These are phyloP conservation scores for Linnemannia schmuckeri DNA, from an alignment of 192 early-diverging fungal species.

Conservation along the genomic window DNA sequence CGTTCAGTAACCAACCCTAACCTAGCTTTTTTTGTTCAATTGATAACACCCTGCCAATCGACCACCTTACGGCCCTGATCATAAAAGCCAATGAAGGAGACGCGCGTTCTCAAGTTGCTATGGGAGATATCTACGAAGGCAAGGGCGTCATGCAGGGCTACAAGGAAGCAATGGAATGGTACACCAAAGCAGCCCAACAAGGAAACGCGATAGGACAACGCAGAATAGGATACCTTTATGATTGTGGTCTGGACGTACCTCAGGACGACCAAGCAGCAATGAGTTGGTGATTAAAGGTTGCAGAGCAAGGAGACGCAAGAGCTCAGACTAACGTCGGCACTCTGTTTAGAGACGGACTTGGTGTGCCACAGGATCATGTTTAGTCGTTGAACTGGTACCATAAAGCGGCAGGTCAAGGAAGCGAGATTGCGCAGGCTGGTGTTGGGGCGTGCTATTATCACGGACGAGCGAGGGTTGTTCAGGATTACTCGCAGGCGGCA, in stretches of 20 bases:
- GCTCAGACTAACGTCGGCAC: background rate
- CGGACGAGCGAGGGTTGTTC: background rate
- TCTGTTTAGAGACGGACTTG: background rate
- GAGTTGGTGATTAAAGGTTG: conserved; percentile 8
- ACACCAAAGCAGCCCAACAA: background rate
- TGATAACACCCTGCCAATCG: too few species aligned
- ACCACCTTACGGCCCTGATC: too few species aligned
- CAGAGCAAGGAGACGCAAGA: background rate
- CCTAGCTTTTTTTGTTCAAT: too few species aligned
- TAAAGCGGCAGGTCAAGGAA: conserved; percentile 1
- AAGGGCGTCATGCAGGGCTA: background rate
- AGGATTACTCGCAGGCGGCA: background rate
- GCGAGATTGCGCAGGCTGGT: background rate
- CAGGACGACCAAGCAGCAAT: background rate
- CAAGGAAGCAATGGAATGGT: conserved; percentile 5
- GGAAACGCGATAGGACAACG: background rate
- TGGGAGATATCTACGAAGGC: too few species aligned
- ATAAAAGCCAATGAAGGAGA: too few species aligned
- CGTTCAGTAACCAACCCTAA: too few species aligned
- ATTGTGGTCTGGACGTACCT: background rate
- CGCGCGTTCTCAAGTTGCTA: too few species aligned
- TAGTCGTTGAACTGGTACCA: background rate
- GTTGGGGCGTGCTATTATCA: too few species aligned
- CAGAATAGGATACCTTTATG: background rate
- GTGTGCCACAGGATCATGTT: background rate